A percentile compares a stretch with the other conserved stretches of the same genome.
Evolutionary conservation across 805 yeast genomes (phyloP).

Genomic region (Saccharomycopsis fibuligera): DNA sequence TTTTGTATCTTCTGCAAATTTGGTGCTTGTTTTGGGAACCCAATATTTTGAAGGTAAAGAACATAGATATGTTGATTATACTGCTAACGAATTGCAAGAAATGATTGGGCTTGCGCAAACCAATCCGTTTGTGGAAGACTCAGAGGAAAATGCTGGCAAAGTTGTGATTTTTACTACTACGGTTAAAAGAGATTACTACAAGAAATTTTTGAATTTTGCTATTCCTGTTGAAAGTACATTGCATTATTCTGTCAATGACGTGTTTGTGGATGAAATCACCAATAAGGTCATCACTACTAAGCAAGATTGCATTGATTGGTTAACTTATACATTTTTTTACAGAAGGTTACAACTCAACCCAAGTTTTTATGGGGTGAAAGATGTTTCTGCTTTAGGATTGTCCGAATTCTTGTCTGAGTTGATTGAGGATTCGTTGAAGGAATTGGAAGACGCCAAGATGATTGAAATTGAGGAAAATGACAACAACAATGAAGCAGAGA

Average conservation of each 20-base stretch:
- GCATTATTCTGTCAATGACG: constrained; percentile 53
- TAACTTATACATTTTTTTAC: constrained; percentile 78
- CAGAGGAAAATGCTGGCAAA: constrained; percentile 29
- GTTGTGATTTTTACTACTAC: constrained; percentile 53
- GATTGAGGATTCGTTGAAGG: constrained; percentile 64
- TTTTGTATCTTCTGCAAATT: constrained; percentile 44
- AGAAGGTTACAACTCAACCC: constrained; percentile 79
- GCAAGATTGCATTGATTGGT: constrained; percentile 88
- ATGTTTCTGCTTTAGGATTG: constrained; percentile 56
- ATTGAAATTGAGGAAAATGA: constrained; percentile 49
- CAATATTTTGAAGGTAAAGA: constrained; percentile 67
- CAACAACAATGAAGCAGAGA: constrained; percentile 30
- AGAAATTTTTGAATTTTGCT: constrained; percentile 63
- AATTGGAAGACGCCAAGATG: constrained; percentile 52
- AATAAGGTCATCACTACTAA: constrained; percentile 53
- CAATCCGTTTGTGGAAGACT: constrained; percentile 21
- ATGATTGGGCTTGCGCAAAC: constrained; percentile 47
- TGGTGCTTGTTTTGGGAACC: constrained; percentile 65
- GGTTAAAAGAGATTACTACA: constrained; percentile 55
- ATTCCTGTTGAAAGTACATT: constrained; percentile 81
- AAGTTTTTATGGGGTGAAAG: constrained; percentile 75
- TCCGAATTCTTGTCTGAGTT: constrained; percentile 81
- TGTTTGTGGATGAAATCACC: constrained; percentile 67
- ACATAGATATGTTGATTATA: constrained; percentile 61
- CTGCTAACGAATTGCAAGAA: constrained; percentile 56